Evolutionary conservation across 1,139 yeast species (phyloP).

Genomic region (Pichia inconspicua): DNA sequence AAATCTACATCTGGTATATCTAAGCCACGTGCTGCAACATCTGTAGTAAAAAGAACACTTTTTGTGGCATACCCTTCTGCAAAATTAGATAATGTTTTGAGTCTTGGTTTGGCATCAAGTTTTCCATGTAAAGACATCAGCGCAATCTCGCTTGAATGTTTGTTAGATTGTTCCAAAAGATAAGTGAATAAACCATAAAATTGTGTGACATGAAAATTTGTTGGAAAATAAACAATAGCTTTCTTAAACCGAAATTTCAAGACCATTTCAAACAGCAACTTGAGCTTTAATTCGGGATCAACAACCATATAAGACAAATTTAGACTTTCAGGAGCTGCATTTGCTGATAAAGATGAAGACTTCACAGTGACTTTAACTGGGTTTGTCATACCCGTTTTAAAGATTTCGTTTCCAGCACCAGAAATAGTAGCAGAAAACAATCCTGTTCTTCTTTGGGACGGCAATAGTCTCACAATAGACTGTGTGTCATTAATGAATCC

Average conservation of each 20-base stretch:
- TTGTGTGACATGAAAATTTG: slow-evolving; percentile 74
- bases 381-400: slow-evolving; percentile 77
- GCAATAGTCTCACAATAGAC: slow-evolving; percentile 56
- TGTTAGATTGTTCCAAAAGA: slow-evolving; percentile 22
- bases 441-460: slow-evolving; percentile 91
- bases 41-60: slow-evolving; percentile 69
- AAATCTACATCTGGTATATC: slow-evolving; percentile 90
- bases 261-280: slow-evolving; percentile 48
- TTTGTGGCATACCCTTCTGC: slow-evolving; percentile 37
- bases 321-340: slow-evolving; percentile 55
- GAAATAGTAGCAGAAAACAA: slow-evolving; percentile 86
- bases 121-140: slow-evolving; percentile 82
- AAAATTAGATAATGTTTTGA: slow-evolving; percentile 60
- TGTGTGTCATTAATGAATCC: slow-evolving; percentile 69
- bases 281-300: slow-evolving; percentile 53
- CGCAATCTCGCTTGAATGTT: slow-evolving; percentile 25
- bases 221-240: slow-evolving; percentile 85
- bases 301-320: slow-evolving; percentile 55
- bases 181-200: slow-evolving; percentile 53
- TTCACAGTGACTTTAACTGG: slow-evolving; percentile 81
- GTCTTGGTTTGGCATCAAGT: slow-evolving; percentile 62
- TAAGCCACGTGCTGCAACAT: slow-evolving; percentile 89
- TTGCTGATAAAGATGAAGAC: slow-evolving; percentile 33
- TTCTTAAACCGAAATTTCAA: slow-evolving; percentile 54
- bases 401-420: slow-evolving; percentile 63